Percentiles rank a stretch among this genome's conserved stretches.
Evolutionary conservation across 1,139 yeast species (phyloP).

Genomic region (Hyphopichia buzzinii): DNA sequence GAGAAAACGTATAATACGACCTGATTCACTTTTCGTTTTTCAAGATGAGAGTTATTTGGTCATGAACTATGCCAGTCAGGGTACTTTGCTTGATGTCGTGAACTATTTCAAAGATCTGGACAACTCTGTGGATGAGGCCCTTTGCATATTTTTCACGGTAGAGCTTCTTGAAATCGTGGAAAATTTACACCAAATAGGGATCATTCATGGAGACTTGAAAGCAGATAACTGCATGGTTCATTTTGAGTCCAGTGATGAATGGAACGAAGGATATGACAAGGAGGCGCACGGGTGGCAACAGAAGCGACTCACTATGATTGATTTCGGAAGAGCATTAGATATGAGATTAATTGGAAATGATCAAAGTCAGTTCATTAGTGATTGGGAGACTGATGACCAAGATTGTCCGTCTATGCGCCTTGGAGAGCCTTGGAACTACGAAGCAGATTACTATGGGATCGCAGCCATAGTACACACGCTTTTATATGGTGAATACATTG

Average conservation of each 20-base stretch:
- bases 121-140: conserved; percentile 52
- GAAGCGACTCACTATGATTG: conserved; percentile 67
- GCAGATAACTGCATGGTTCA: conserved; percentile 86
- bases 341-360: conserved; percentile 42
- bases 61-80: conserved; percentile 68
- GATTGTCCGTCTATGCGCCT: conserved; percentile 76
- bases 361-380: conserved; percentile 53
- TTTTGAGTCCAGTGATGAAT: conserved; percentile 28
- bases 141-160: conserved; percentile 62
- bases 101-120: conserved; percentile 40
- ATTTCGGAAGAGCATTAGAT: conserved; percentile 84
- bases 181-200: conserved; percentile 58
- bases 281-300: conserved; percentile 49
- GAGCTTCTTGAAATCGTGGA: conserved; percentile 64
- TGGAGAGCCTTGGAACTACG: conserved; percentile 68
- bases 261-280: conserved; percentile 26
- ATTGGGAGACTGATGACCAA: conserved; percentile 66
- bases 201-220: conserved; percentile 83
- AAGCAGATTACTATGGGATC: conserved; percentile 82
- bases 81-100: conserved; percentile 74
- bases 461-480: conserved; percentile 75
- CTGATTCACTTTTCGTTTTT: conserved; percentile 55
- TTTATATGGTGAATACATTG: conserved; percentile 66
- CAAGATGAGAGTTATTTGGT: conserved; percentile 74
- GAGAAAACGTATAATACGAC: conserved; percentile 44